Conservation (phyloP, 768 basidiomycete genomes). For the Trametes maxima region DNA sequence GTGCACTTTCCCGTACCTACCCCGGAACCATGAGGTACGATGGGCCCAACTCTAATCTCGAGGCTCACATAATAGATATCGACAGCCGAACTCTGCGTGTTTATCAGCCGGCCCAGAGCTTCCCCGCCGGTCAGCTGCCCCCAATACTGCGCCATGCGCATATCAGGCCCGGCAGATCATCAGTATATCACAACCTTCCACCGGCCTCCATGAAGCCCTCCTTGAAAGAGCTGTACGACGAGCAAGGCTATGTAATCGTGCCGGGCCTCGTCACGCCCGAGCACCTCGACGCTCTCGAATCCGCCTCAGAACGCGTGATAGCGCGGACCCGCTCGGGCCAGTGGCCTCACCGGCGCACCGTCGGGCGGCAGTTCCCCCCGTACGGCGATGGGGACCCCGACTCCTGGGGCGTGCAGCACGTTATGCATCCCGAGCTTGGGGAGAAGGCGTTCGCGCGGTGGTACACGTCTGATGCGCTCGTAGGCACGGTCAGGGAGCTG, state of each 20-base stretch:
- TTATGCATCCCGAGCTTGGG: constrained; percentile 75
- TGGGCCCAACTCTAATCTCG: no score
- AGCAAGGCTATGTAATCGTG: constrained; percentile 67
- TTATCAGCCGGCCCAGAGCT: no score
- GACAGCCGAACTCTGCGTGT: no score
- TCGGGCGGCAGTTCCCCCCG: constrained; percentile 81
- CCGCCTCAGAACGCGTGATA: constrained; percentile 55
- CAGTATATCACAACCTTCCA: not conserved
- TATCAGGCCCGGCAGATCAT: not conserved
- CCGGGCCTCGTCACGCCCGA: constrained; percentile 51
- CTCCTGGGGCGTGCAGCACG: constrained; percentile 80
- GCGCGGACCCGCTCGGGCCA: constrained; percentile 55
- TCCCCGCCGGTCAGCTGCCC: constrained; percentile 4
- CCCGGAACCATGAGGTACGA: no score
- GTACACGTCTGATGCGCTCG: constrained; percentile 62
- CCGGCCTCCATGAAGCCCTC: constrained; percentile 15
- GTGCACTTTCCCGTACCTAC: no score
- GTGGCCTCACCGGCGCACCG: constrained; percentile 69
- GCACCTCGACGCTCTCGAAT: constrained; percentile 43
- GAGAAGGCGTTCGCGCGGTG: constrained; percentile 63
- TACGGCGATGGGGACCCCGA: constrained; percentile 61
- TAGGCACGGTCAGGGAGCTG: constrained; percentile 46
- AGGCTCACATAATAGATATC: no score
- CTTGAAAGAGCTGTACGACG: constrained; percentile 55
- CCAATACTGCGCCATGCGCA: not conserved